Percentiles rank a stretch among this genome's conserved stretches.
These are phyloP conservation scores for Mortierella alpina DNA, from an alignment of 192 early-diverging fungal species.

Conservation along the genomic window DNA sequence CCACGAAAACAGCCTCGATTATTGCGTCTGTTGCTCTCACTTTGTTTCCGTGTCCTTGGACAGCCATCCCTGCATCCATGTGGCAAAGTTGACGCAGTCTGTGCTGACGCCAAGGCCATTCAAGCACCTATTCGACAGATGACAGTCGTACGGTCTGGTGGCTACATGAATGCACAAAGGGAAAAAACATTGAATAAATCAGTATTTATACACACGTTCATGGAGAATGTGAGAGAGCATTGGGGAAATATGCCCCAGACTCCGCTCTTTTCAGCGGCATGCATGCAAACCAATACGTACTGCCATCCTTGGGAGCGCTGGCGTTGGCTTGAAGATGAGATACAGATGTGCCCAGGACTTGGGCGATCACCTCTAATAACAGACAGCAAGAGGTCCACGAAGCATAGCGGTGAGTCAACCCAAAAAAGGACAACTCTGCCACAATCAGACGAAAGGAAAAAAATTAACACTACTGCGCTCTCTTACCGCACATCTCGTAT, in stretches of 20 bases:
- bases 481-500: slow-evolving; percentile 75
- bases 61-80: slow-evolving; percentile 61
- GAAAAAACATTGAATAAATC: background rate
- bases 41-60: slow-evolving; percentile 2
- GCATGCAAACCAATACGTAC: slow-evolving; percentile 33
- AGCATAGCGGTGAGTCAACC: background rate
- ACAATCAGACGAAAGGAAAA: background rate
- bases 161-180: slow-evolving; percentile 44
- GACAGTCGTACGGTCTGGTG: slow-evolving; percentile 69
- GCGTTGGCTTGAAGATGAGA: slow-evolving; percentile 62
- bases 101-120: slow-evolving; percentile 66
- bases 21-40: background rate
- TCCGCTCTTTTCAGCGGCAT: background rate
- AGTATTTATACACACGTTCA: background rate
- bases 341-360: slow-evolving; percentile 55
- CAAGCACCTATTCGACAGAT: slow-evolving; percentile 71
- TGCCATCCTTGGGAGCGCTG: slow-evolving; percentile 32
- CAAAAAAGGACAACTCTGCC: background rate
- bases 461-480: too few relatives aligned
- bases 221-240: background rate
- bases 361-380: slow-evolving; percentile 61
- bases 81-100: slow-evolving; percentile 60
- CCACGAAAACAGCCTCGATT: too few relatives aligned
- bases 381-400: background rate
- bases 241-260: background rate